Conservation (phyloP, 2,329 filamentous ascomycete genomes). For the Xylaria sp. region DNA sequence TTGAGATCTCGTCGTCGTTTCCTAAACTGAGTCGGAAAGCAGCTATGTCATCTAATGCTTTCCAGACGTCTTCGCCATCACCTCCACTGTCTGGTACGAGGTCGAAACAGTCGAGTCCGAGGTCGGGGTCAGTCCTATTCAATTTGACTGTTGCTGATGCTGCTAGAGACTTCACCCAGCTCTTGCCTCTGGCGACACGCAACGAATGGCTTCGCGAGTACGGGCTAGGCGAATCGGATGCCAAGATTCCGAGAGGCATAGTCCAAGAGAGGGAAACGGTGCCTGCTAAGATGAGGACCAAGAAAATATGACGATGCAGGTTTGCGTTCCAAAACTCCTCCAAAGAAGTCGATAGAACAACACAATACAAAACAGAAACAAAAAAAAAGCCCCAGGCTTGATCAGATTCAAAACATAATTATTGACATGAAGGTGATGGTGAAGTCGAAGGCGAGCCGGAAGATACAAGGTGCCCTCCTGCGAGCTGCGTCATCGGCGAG, state of each 20-base stretch:
- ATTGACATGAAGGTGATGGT: conserved; percentile 46
- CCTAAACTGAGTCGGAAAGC: conserved; percentile 54
- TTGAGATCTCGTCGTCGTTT: conserved; percentile 46
- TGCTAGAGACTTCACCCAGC: conserved; percentile 52
- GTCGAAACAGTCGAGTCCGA: conserved; percentile 51
- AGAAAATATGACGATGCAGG: conserved; percentile 51
- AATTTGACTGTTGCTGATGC: conserved; percentile 46
- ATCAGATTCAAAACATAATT: conserved; percentile 56
- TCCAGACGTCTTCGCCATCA: conserved; percentile 51
- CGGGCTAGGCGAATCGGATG: conserved; percentile 48
- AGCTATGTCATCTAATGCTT: conserved; percentile 56
- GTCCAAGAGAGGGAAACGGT: conserved; percentile 35
- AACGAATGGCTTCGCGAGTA: conserved; percentile 53
- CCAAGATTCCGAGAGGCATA: conserved; percentile 46
- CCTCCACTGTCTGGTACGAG: conserved; percentile 49
- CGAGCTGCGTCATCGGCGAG: conserved; percentile 28
- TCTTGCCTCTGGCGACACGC: conserved; percentile 52
- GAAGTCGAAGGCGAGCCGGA: conserved; percentile 32
- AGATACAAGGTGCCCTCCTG: conserved; percentile 19
- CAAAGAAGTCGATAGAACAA: conserved; percentile 52
- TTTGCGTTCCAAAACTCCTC: conserved; percentile 59
- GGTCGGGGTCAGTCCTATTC: conserved; percentile 45
- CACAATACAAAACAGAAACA: conserved; percentile 47
- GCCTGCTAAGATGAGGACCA: conserved; percentile 48
- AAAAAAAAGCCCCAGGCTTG: conserved; percentile 43